Percentiles rank a stretch among this genome's conserved stretches.
phyloP scores from a whole-genome alignment of 164 flowering plant species.

The Magnolia changhungtana region DNA sequence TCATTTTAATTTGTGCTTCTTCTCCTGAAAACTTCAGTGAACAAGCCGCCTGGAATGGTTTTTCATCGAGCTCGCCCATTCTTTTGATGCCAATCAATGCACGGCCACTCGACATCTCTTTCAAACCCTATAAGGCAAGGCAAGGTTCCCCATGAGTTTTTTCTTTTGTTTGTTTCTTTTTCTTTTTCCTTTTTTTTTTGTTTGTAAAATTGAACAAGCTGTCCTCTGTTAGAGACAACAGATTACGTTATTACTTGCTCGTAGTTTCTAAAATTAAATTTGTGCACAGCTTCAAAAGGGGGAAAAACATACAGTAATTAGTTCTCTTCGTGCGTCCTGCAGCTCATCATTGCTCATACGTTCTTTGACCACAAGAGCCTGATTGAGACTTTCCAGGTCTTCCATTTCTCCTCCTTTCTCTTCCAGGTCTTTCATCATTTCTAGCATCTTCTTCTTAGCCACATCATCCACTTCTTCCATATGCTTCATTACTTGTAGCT shows the following conservation, averaged over 20 bases:
- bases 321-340: conserved; percentile 53
- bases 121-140: background rate
- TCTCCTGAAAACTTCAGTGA: background rate
- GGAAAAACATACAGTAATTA: conserved; percentile 39
- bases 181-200: too few species aligned
- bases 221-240: too few species aligned
- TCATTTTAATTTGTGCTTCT: background rate
- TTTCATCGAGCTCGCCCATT: background rate
- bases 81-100: background rate
- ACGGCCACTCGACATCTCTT: background rate
- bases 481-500: conserved; percentile 42
- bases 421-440: conserved; percentile 25
- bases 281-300: too few species aligned
- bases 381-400: conserved; percentile 32
- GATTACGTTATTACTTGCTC: too few species aligned
- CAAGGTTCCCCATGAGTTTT: background rate
- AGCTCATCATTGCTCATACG: conserved; percentile 27
- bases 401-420: conserved; percentile 59
- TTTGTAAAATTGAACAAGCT: too few species aligned
- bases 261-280: too few species aligned
- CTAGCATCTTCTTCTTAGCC: conserved; percentile 22
- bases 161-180: too few species aligned
- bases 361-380: conserved; percentile 49
- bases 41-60: background rate
- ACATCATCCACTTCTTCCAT: conserved; percentile 51